phyloP scores from a whole-genome alignment of 2,329 filamentous ascomycete genomes.

The Acarospora socialis region DNA sequence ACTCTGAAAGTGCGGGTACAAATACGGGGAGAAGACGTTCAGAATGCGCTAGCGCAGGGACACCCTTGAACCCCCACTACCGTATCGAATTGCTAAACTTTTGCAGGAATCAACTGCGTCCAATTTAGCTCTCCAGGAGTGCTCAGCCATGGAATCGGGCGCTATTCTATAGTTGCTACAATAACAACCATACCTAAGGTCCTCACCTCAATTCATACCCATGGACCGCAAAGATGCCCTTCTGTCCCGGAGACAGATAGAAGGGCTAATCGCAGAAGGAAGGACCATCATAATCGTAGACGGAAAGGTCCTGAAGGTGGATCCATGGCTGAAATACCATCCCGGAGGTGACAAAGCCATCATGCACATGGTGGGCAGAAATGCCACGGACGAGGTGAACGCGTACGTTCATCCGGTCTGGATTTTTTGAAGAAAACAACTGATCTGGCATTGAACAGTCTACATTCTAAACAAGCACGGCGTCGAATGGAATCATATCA shows the following conservation, averaged over 20 bases:
- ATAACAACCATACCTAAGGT: slow-evolving; percentile 15
- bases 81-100: too few relatives aligned
- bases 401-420: slow-evolving; percentile 44
- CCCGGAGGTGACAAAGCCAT: slow-evolving; percentile 88
- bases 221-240: slow-evolving; percentile 32
- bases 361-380: slow-evolving; percentile 79
- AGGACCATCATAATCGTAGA: slow-evolving; percentile 69
- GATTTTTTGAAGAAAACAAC: slow-evolving; percentile 6
- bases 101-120: too few relatives aligned
- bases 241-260: slow-evolving; percentile 52
- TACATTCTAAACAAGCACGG: slow-evolving; percentile 69
- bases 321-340: slow-evolving; percentile 78
- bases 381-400: slow-evolving; percentile 88
- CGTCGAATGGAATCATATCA: slow-evolving; percentile 66
- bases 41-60: too few relatives aligned
- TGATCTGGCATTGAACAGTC: slow-evolving; percentile 32
- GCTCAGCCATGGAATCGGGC: slow-evolving; percentile 10
- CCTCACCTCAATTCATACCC: slow-evolving; percentile 9
- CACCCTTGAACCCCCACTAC: too few relatives aligned
- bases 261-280: slow-evolving; percentile 71
- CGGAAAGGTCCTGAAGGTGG: slow-evolving; percentile 67
- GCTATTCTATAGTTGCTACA: slow-evolving; percentile 1
- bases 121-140: too few relatives aligned
- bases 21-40: too few relatives aligned
- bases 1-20: too few relatives aligned